Evolutionary conservation across 306 rosid species (phyloP).

Genomic region (Glycyrrhiza uralensis): DNA sequence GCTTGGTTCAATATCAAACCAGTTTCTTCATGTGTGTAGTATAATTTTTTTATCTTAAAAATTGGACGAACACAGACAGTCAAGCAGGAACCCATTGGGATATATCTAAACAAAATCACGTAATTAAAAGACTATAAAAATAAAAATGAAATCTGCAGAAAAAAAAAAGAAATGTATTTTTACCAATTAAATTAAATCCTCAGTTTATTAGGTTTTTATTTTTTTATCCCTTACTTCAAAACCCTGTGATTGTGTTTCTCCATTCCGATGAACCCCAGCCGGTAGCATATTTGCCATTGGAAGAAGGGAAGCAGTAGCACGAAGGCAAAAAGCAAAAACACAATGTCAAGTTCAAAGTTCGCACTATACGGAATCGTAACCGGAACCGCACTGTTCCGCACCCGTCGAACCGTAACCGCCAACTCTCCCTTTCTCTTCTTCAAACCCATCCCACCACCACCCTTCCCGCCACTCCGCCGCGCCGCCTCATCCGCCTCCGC

Average conservation of each 20-base stretch:
- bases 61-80: no score
- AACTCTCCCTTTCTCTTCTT: slow-evolving; percentile 28
- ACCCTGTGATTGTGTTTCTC: background rate
- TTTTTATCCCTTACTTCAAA: background rate
- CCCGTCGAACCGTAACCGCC: slow-evolving; percentile 21
- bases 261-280: background rate
- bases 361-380: slow-evolving; percentile 50
- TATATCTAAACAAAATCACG: no score
- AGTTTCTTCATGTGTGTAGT: no score
- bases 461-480: slow-evolving; percentile 30
- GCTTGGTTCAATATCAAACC: no score
- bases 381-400: slow-evolving; percentile 47
- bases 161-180: no score
- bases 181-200: no score
- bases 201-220: no score
- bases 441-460: slow-evolving; percentile 26
- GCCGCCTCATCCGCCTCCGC: slow-evolving; percentile 22
- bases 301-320: background rate
- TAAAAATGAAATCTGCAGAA: no score
- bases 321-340: background rate
- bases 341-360: slow-evolving; percentile 60
- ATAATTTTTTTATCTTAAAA: no score
- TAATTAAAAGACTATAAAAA: no score
- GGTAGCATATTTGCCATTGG: background rate
- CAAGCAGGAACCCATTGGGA: no score